Evolutionary conservation across 192 early-diverging fungal genomes (phyloP).

Genomic region (Backusella circina): DNA sequence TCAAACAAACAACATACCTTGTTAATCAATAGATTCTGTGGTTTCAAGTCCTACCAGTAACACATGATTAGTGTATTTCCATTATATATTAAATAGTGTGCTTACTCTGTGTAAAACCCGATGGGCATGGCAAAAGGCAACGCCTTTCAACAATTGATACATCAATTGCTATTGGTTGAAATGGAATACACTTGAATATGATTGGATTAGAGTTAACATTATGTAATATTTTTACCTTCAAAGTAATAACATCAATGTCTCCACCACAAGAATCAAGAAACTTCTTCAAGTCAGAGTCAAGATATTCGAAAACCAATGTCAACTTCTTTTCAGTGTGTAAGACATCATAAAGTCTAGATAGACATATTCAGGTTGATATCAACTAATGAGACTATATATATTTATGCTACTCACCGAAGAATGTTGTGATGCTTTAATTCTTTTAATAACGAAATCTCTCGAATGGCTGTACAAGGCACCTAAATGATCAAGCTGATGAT

Average conservation of each 20-base stretch:
- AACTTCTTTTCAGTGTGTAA: conserved; percentile 97
- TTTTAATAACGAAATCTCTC: conserved; percentile 86
- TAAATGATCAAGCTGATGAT: conserved; percentile 19
- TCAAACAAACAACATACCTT: no score
- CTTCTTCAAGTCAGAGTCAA: conserved; percentile 99
- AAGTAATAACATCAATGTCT: conserved; percentile 71
- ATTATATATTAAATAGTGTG: no score
- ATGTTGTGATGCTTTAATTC: conserved; percentile 84
- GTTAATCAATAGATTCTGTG: conserved; percentile 92
- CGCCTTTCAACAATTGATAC: background rate
- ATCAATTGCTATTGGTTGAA: background rate
- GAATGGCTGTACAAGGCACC: conserved; percentile 82
- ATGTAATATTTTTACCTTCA: conserved; percentile 76
- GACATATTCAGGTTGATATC: no score
- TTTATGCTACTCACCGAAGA: conserved; percentile 69
- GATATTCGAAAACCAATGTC: conserved; percentile 96
- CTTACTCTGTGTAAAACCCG: conserved; percentile 37
- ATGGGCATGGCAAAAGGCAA: background rate
- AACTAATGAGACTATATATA: no score
- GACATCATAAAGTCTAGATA: conserved; percentile 91
- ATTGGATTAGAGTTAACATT: background rate
- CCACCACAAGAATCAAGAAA: conserved; percentile 88
- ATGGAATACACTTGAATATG: background rate
- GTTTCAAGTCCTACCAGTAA: conserved; percentile 70
- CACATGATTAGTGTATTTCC: no score